Conservation (phyloP, 2,329 filamentous ascomycete species). For the Cercospora citrullina region DNA sequence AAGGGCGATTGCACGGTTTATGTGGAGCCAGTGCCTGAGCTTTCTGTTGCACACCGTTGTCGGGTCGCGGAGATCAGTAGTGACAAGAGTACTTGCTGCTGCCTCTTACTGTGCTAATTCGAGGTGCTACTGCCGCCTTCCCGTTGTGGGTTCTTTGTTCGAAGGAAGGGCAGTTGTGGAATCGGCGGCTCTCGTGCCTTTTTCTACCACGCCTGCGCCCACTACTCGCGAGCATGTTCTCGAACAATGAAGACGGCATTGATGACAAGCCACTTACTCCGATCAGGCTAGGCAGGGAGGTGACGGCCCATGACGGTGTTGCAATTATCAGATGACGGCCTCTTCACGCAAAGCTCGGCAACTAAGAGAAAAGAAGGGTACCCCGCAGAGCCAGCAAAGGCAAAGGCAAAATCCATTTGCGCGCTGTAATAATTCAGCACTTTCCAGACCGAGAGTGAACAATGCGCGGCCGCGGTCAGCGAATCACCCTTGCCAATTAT, state of each 20-base stretch:
- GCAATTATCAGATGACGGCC: slow-evolving; percentile 4
- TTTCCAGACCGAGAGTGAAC: background rate
- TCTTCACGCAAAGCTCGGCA: slow-evolving; percentile 5
- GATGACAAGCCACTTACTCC: background rate
- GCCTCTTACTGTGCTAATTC: background rate
- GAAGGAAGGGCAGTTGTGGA: background rate
- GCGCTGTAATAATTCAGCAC: background rate
- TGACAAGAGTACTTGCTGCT: background rate
- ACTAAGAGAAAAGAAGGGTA: background rate
- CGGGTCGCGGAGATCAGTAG: background rate
- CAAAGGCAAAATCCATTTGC: background rate
- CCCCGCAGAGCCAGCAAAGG: background rate
- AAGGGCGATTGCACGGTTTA: background rate
- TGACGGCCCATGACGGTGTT: slow-evolving; percentile 2
- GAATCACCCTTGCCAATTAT: background rate
- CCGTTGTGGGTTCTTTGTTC: background rate
- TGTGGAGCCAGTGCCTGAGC: slow-evolving; percentile 2
- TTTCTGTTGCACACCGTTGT: slow-evolving; percentile 3
- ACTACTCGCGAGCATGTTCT: slow-evolving; percentile 1
- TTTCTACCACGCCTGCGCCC: background rate
- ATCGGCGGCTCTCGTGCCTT: background rate
- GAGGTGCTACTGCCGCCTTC: background rate
- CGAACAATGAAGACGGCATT: background rate
- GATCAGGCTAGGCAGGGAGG: background rate
- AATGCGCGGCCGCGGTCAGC: background rate